Conservation (phyloP, 2,329 filamentous ascomycete genomes). For the Emergomyces orientalis region DNA sequence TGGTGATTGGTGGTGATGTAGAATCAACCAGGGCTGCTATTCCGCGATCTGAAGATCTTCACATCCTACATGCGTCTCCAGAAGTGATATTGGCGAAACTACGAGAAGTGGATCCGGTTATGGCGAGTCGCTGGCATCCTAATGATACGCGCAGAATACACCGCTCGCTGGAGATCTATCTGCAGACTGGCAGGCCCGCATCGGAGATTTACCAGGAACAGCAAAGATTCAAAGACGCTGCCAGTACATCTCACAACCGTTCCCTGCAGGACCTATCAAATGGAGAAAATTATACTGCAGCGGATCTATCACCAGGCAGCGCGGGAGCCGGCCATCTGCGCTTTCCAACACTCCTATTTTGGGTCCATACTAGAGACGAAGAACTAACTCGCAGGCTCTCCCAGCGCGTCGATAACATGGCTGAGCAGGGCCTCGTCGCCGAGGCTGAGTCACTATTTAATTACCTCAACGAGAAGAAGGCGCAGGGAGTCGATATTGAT, state of each 20-base stretch:
- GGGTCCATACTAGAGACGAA: conserved; percentile 69
- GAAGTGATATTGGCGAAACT: conserved; percentile 65
- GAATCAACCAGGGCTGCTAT: background rate
- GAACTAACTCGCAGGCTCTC: conserved; percentile 62
- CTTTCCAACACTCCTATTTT: conserved; percentile 63
- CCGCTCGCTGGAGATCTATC: conserved; percentile 80
- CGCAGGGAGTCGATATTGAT: conserved; percentile 52
- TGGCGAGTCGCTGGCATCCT: conserved; percentile 89
- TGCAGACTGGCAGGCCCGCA: conserved; percentile 69
- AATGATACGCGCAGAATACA: conserved; percentile 85
- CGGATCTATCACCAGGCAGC: background rate
- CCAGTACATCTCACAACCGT: background rate
- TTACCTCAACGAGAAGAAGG: conserved; percentile 38
- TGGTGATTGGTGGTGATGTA: background rate
- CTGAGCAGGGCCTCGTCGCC: conserved; percentile 53
- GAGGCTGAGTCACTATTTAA: conserved; percentile 50
- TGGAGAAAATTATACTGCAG: conserved; percentile 13
- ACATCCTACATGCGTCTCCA: conserved; percentile 63
- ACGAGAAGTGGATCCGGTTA: conserved; percentile 71
- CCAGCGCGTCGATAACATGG: conserved; percentile 73
- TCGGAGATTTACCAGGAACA: conserved; percentile 85
- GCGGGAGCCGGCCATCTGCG: conserved; percentile 31
- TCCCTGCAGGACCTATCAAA: conserved; percentile 9
- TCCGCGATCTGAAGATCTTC: conserved; percentile 40
- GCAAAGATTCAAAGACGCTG: conserved; percentile 26